Evolutionary conservation across 2,329 filamentous ascomycete genomes (phyloP).

Genomic region (Sclerotinia glacialis): DNA sequence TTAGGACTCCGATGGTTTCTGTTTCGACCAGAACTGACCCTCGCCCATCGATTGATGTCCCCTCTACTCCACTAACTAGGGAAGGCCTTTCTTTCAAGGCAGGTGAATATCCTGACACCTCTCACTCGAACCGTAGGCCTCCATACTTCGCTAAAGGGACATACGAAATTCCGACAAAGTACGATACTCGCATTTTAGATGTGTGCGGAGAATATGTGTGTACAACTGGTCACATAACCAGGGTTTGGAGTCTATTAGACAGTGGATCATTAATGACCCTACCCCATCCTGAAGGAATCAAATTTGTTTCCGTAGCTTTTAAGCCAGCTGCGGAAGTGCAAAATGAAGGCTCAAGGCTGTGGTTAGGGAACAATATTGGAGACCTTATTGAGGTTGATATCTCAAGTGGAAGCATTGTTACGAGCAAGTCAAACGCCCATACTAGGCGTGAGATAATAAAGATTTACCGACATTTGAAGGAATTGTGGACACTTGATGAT

Average conservation of each 20-base stretch:
- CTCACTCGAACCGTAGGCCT: slow-evolving; percentile 78
- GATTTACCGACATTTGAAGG: slow-evolving; percentile 81
- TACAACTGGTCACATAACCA: slow-evolving; percentile 80
- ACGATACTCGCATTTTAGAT: slow-evolving; percentile 82
- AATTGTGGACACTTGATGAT: slow-evolving; percentile 94
- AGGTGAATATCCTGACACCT: slow-evolving; percentile 74
- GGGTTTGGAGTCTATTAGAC: slow-evolving; percentile 81
- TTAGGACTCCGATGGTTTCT: slow-evolving; percentile 38
- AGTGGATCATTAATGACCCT: slow-evolving; percentile 80
- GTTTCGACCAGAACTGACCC: slow-evolving; percentile 24
- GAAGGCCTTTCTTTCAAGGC: slow-evolving; percentile 27
- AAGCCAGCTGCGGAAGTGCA: slow-evolving; percentile 76
- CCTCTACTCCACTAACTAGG: slow-evolving; percentile 23
- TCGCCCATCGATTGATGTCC: slow-evolving; percentile 26
- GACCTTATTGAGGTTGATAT: slow-evolving; percentile 91
- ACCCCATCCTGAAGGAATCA: slow-evolving; percentile 79
- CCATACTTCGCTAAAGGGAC: slow-evolving; percentile 70
- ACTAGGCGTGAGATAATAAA: slow-evolving; percentile 75
- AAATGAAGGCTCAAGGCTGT: slow-evolving; percentile 77
- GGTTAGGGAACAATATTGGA: slow-evolving; percentile 86
- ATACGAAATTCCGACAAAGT: slow-evolving; percentile 77
- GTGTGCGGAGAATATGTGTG: slow-evolving; percentile 85
- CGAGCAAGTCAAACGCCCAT: slow-evolving; percentile 69
- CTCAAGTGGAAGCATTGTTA: slow-evolving; percentile 64
- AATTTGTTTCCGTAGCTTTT: slow-evolving; percentile 77